These are phyloP conservation scores for Daldinia caldariorum DNA, from an alignment of 495 filamentous ascomycete genomes.

Conservation along the genomic window DNA sequence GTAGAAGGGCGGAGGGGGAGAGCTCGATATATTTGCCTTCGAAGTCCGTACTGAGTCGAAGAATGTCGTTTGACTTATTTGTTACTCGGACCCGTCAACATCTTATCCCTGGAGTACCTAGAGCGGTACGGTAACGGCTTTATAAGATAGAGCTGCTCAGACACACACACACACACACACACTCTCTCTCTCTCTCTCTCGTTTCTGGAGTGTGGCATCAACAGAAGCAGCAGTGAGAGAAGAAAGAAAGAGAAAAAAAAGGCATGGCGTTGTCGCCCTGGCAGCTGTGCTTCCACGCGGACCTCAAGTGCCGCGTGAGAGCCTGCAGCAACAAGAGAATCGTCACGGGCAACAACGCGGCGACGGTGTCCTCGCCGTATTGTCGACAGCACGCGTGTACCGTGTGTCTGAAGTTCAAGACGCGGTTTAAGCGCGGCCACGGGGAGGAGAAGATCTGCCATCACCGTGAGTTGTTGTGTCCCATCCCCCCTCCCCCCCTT, in stretches of 20 bases:
- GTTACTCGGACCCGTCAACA: not conserved
- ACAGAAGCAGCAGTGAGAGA: too few species aligned
- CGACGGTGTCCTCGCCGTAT: constrained; percentile 15
- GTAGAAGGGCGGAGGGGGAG: too few species aligned
- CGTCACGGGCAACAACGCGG: constrained; percentile 5
- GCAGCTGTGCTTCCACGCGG: constrained; percentile 41
- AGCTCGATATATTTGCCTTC: not conserved
- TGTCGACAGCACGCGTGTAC: constrained; percentile 29
- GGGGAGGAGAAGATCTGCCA: constrained; percentile 37
- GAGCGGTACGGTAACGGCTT: too few species aligned
- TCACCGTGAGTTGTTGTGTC: constrained; percentile 32
- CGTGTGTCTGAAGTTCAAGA: constrained; percentile 17
- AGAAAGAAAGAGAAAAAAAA: not conserved
- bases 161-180: too few species aligned
- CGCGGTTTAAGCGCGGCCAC: constrained; percentile 29
- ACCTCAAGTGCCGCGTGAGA: constrained; percentile 32
- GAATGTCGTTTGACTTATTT: not conserved
- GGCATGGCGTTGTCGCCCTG: constrained; percentile 35
- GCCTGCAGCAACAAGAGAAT: constrained; percentile 33
- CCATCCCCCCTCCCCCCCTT: too few species aligned
- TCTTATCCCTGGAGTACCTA: too few species aligned
- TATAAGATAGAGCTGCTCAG: not conserved
- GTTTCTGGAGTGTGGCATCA: too few species aligned
- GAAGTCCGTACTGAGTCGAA: constrained; percentile 10
- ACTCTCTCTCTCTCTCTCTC: too few species aligned